Percentiles rank a stretch among this genome's conserved stretches.
phyloP scores from a whole-genome alignment of 2,329 filamentous ascomycete genomes.

The Juglanconis juglandina region DNA sequence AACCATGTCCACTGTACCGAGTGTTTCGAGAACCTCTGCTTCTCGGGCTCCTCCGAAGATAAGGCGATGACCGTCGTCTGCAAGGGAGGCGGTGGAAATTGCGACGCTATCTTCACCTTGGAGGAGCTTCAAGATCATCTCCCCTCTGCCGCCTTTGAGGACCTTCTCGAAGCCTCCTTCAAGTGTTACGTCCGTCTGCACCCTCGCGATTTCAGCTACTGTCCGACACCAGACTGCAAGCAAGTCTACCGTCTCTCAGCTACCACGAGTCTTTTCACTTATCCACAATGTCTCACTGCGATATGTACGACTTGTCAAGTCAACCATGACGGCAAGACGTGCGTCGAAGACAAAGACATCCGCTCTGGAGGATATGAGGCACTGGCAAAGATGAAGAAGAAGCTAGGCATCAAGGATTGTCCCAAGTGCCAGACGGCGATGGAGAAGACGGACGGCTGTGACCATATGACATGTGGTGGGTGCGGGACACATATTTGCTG shows the following conservation, averaged over 20 bases:
- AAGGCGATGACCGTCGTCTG: slow-evolving; percentile 7
- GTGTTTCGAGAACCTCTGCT: slow-evolving; percentile 37
- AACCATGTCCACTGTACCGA: slow-evolving; percentile 39
- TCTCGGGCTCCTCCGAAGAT: slow-evolving; percentile 6
- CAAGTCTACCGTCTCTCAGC: slow-evolving; percentile 35
- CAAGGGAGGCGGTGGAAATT: slow-evolving; percentile 19
- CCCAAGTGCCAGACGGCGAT: slow-evolving; percentile 37
- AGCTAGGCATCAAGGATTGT: slow-evolving; percentile 38
- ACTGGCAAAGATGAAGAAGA: slow-evolving; percentile 28
- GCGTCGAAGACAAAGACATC: slow-evolving; percentile 30
- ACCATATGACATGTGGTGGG: slow-evolving; percentile 40
- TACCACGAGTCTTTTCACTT: slow-evolving; percentile 26
- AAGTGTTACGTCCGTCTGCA: slow-evolving; percentile 28
- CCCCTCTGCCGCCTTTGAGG: slow-evolving; percentile 31
- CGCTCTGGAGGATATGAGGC: slow-evolving; percentile 25
- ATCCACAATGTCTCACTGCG: slow-evolving; percentile 32
- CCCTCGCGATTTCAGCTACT: slow-evolving; percentile 34
- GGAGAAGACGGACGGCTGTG: slow-evolving; percentile 43
- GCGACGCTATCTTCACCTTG: slow-evolving; percentile 25
- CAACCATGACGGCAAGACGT: slow-evolving; percentile 31
- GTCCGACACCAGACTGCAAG: slow-evolving; percentile 40
- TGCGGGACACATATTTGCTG: slow-evolving; percentile 47
- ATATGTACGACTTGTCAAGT: slow-evolving; percentile 35
- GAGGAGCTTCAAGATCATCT: slow-evolving; percentile 28
- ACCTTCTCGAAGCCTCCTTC: slow-evolving; percentile 36